Percentiles rank a stretch among this genome's conserved stretches.
These are phyloP conservation scores for Podospora pseudoanserina DNA, from an alignment of 495 filamentous ascomycete species.

Conservation along the genomic window DNA sequence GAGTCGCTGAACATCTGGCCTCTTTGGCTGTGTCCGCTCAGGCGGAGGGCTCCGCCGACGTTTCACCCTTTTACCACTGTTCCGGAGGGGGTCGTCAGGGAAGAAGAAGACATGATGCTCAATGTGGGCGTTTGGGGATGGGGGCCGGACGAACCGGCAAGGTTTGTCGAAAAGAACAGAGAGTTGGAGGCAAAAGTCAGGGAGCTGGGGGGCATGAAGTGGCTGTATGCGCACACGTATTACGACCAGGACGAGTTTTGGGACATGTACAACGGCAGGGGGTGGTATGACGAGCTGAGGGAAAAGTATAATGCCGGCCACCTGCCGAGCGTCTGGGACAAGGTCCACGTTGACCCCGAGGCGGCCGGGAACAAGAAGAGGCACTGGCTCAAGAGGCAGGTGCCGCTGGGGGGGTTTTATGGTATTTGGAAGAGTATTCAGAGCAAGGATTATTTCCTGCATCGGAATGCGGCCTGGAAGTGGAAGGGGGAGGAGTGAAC, in stretches of 20 bases:
- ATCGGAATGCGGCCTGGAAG: slow-evolving; percentile 52
- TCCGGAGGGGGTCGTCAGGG: slow-evolving; percentile 17
- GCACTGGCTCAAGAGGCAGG: slow-evolving; percentile 38
- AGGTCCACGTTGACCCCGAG: slow-evolving; percentile 45
- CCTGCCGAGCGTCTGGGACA: slow-evolving; percentile 57
- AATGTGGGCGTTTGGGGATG: slow-evolving; percentile 57
- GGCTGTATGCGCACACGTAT: slow-evolving; percentile 60
- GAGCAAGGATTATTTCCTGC: slow-evolving; percentile 53
- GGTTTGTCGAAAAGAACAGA: slow-evolving; percentile 56
- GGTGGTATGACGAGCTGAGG: slow-evolving; percentile 51
- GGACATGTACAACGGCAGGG: slow-evolving; percentile 48
- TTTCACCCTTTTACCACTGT: slow-evolving; percentile 47
- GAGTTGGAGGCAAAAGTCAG: slow-evolving; percentile 60
- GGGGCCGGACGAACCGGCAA: slow-evolving; percentile 38
- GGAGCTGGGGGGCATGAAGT: slow-evolving; percentile 63
- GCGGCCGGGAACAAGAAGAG: slow-evolving; percentile 27
- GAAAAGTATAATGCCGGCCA: slow-evolving; percentile 47
- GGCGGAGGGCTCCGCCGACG: slow-evolving; percentile 38
- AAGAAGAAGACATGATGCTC: slow-evolving; percentile 42
- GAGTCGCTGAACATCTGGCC: slow-evolving; percentile 52
- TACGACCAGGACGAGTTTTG: slow-evolving; percentile 55
- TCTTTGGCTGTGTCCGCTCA: slow-evolving; percentile 58
- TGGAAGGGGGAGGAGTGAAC: slow-evolving; percentile 31
- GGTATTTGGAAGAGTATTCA: slow-evolving; percentile 54
- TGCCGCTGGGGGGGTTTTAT: slow-evolving; percentile 53